Base-by-base conservation (phyloP, 1,284 basidiomycete genomes). In the Pisolithus thermaeus region DNA sequence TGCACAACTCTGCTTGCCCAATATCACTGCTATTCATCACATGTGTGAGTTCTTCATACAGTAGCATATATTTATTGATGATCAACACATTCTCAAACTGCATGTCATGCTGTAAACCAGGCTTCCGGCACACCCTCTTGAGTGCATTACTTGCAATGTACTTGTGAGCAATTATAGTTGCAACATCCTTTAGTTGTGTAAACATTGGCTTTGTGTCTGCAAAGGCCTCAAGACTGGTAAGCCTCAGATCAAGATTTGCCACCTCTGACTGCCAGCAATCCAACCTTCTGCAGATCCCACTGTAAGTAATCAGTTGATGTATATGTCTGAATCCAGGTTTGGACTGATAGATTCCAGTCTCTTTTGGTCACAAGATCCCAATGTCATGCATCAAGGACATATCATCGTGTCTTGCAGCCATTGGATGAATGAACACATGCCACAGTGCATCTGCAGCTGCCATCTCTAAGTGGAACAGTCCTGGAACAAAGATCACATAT, bases 261-360 rank as follows among this genome's bases (percentile, higher is more conserved):
- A 18, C 7, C 12, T 32, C 30, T 12, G 22, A 2, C 22, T 6
- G 9, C 38, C 38, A 40, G 38, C 38, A 40, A 20, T 40, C 38
- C 11, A 40, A 23, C 22, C 38, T 18, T n/a, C 4, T 11, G n/a
- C 38, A 40, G 7, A 40, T 20, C 1, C 38, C 38, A 40, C n/a
- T 41, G 44, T 35, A 35, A 37, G 38, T 23, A 25, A 53, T 40
- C 12, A 39, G 40, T 18, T 20, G 4, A 39, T 45, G 52, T 27
- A 39, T 53, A 8, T 36, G 27, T 22, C 14, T 40, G 39, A 52
- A 55, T 30, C 27, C 20, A 37, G 52, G 52, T 44, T 55, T 55
- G 20, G 28, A 50, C 9, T 23, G 40, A 14, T 54, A 50, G 20
- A 36, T 55, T 27, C 25, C 37, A 3, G 28, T 53, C 42, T 55